Evolutionary conservation across 2,329 filamentous ascomycete genomes (phyloP).

Genomic region (Colletotrichum sp.): DNA sequence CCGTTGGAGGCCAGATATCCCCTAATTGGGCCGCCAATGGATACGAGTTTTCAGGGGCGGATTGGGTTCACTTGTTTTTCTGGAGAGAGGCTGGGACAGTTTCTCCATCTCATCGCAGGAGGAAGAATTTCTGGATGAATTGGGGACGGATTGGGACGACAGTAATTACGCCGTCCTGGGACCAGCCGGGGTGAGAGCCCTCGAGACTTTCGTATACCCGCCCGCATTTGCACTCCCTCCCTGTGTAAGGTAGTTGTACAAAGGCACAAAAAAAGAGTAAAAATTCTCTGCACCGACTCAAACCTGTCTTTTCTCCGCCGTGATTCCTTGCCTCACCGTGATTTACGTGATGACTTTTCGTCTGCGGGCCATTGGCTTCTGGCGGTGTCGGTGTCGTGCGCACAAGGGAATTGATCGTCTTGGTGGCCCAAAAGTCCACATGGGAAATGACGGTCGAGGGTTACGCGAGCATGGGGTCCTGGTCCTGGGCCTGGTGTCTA

Average conservation of each 20-base stretch:
- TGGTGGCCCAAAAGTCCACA: background rate
- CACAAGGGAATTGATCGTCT: background rate
- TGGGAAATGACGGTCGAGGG: background rate
- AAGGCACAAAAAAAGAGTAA: constrained; percentile 42
- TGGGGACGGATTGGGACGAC: background rate
- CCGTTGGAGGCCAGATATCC: constrained; percentile 17
- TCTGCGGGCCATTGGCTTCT: background rate
- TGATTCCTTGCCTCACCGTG: background rate
- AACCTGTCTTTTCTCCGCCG: background rate
- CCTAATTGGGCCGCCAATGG: constrained; percentile 15
- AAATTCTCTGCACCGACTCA: constrained; percentile 28
- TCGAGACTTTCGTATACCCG: constrained; percentile 7
- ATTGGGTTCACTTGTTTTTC: constrained; percentile 10
- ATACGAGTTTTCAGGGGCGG: background rate
- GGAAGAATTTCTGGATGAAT: constrained; percentile 8
- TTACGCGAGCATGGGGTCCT: background rate
- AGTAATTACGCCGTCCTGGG: background rate
- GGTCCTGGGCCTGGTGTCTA: background rate
- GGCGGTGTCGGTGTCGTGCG: background rate
- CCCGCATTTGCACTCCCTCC: constrained; percentile 24
- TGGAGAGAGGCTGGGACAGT: constrained; percentile 17
- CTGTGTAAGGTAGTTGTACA: constrained; percentile 44
- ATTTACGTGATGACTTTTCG: background rate
- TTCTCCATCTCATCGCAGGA: background rate
- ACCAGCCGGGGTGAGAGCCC: constrained; percentile 2